These are phyloP conservation scores for Trichophyton simii DNA, from an alignment of 2,329 filamentous ascomycete species.

Conservation along the genomic window DNA sequence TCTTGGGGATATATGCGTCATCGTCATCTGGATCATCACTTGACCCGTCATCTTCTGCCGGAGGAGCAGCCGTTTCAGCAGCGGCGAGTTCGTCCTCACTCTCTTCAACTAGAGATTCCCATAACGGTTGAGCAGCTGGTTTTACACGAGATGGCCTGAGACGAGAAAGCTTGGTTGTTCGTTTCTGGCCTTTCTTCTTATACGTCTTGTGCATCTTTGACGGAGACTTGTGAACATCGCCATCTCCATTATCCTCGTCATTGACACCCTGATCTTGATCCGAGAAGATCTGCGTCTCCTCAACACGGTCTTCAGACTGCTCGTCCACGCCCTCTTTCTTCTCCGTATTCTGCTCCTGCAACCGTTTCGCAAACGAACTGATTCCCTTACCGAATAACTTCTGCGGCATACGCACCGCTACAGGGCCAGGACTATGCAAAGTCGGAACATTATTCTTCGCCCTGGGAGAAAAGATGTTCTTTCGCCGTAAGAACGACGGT, in stretches of 20 bases:
- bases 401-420: slow-evolving; percentile 25
- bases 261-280: slow-evolving; percentile 20
- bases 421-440: slow-evolving; percentile 22
- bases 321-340: slow-evolving; percentile 34
- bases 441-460: not conserved
- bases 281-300: slow-evolving; percentile 16
- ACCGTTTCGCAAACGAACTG: slow-evolving; percentile 27
- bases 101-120: slow-evolving; percentile 12
- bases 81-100: slow-evolving; percentile 21
- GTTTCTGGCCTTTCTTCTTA: slow-evolving; percentile 39
- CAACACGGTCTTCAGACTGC: slow-evolving; percentile 28
- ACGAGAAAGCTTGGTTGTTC: slow-evolving; percentile 33
- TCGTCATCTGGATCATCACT: slow-evolving; percentile 21
- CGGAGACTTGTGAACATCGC: not conserved
- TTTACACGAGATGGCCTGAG: slow-evolving; percentile 31
- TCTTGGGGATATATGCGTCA: slow-evolving; percentile 18
- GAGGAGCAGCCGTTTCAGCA: not conserved
- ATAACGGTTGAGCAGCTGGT: slow-evolving; percentile 20
- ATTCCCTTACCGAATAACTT: slow-evolving; percentile 28
- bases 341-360: slow-evolving; percentile 32
- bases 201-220: slow-evolving; percentile 4
- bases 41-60: slow-evolving; percentile 6
- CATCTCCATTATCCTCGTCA: slow-evolving; percentile 19
- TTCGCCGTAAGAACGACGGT: slow-evolving; percentile 29
- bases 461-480: slow-evolving; percentile 20